Percentiles rank a stretch among this genome's conserved stretches.
phyloP scores from a whole-genome alignment of 495 filamentous ascomycete genomes.

The Aspergillus campestris region DNA sequence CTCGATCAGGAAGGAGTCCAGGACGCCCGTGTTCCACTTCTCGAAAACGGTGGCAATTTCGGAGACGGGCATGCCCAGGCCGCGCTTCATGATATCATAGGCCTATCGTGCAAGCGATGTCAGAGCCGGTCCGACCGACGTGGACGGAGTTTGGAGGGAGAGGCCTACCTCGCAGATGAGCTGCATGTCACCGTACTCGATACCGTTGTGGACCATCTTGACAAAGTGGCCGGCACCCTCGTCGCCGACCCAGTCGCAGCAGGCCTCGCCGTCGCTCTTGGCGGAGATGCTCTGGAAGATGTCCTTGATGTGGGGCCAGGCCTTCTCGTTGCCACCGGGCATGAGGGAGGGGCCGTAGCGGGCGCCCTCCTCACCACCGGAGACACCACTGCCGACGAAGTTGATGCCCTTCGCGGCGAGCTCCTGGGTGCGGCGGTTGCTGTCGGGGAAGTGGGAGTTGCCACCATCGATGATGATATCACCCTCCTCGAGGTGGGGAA shows the following conservation, averaged over 20 bases:
- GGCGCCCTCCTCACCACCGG: constrained; percentile 98
- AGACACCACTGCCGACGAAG: constrained; percentile 96
- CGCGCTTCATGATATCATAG: constrained; percentile 98
- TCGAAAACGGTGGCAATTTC: constrained; percentile 92
- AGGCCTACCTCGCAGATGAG: constrained; percentile 84
- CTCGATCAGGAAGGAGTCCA: constrained; percentile 99
- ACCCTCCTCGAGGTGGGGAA: constrained; percentile 79
- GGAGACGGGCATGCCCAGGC: constrained; percentile 72
- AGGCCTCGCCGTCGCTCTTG: constrained; percentile 92
- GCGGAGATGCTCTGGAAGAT: constrained; percentile 96
- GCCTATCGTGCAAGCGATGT: constrained; percentile 49
- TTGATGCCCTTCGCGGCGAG: constrained; percentile 79
- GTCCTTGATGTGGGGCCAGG: constrained; percentile 98
- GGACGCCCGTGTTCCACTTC: constrained; percentile 97
- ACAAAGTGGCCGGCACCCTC: constrained; percentile 99
- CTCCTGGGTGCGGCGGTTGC: constrained; percentile 89
- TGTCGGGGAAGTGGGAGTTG: constrained; percentile 98
- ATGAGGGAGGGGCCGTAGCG: constrained; percentile 95
- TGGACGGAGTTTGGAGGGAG: not conserved
- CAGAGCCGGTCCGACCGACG: not conserved
- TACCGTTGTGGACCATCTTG: constrained; percentile 99
- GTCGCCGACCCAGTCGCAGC: constrained; percentile 99
- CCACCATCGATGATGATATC: constrained; percentile 99
- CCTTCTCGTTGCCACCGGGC: constrained; percentile 96
- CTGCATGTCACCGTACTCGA: constrained; percentile 99